A percentile compares a stretch with the other conserved stretches of the same genome.
phyloP scores from a whole-genome alignment of 176 grass and related monocot species.

The Ananas comosus region DNA sequence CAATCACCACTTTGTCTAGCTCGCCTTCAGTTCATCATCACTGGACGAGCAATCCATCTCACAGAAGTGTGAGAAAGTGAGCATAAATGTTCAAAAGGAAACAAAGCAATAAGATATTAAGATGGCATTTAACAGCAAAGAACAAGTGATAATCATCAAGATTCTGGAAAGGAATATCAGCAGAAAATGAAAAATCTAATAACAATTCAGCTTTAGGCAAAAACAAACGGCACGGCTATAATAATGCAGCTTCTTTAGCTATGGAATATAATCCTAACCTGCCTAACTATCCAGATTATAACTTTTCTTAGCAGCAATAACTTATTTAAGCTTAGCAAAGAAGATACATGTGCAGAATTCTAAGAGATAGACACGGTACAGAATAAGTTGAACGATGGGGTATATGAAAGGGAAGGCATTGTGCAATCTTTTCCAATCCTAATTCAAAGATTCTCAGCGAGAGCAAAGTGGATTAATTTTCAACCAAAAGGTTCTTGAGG shows the following conservation, averaged over 20 bases:
- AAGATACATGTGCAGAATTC: constrained; percentile 21
- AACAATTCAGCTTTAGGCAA: background rate
- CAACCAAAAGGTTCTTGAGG: background rate
- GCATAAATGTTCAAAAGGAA: too few species aligned
- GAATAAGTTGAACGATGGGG: background rate
- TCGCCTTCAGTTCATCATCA: too few species aligned
- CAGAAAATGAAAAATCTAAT: too few species aligned
- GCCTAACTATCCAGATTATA: constrained; percentile 17
- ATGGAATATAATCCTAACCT: constrained; percentile 47
- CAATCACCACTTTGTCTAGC: too few species aligned
- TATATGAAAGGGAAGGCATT: background rate
- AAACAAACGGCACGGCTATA: background rate
- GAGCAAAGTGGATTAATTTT: constrained; percentile 2
- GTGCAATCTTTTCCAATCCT: background rate
- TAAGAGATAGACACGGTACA: background rate
- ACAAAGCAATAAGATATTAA: too few species aligned
- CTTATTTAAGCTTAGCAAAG: constrained; percentile 22
- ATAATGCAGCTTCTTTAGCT: constrained; percentile 18
- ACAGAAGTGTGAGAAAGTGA: too few species aligned
- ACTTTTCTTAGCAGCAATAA: constrained; percentile 7
- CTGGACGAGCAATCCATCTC: too few species aligned
- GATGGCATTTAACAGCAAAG: too few species aligned
- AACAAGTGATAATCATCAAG: too few species aligned
- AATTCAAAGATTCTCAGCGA: background rate
- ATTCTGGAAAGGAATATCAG: too few species aligned